Evolutionary conservation across 2,329 filamentous ascomycete genomes (phyloP), one percentile per base, ranked within the genome.

Genomic region (Diplodia corticola): DNA sequence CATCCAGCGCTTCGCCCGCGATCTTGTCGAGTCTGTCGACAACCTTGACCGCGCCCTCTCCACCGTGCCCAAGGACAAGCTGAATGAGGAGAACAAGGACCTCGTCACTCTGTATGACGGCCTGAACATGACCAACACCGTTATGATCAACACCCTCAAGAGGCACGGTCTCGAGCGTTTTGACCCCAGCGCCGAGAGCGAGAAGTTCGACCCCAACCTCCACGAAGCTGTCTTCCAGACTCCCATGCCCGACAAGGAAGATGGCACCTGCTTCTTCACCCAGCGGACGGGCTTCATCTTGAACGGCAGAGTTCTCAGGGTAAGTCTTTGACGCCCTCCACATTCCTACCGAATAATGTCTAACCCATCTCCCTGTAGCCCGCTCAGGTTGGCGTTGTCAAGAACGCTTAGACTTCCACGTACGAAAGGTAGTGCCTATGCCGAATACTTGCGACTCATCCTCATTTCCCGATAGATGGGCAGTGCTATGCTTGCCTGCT

Each of bases 191-290:
- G 82, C 82, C 40, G 82, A 87, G 70, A 86, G 88, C 72, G 90
- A 95, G 78, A 93, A 92, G 80, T 99, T 99, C 84, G 90, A 99
- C 82, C 93, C 95, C 71, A 97, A 97, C 80, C 86, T 91, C 80
- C 95, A 98, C 79, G 95, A 99, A 84, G 95, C 95, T 44, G 95
- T 92, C 24, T 98, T 98, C 82, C 93, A 96, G 89, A 88, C 92
- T 10, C 92, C 93, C 50, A 88, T 92, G 82, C 86, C 89, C 63
- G 93, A 88, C 71, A 96, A 96, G 85, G 91, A 97, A 79, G 88
- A 98, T 75, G 92, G 92, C 72, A 91, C 88, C 65, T 91, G 97
- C 75, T 95, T 98, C 82, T 88, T 90, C 78, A 92, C 92, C 59
- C 94, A 98, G 85, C 91, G 92, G 80, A 98, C 97, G 85, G 95